Conservation (phyloP, 2,329 filamentous ascomycete genomes). For the Chaetomium strumarium region DNA sequence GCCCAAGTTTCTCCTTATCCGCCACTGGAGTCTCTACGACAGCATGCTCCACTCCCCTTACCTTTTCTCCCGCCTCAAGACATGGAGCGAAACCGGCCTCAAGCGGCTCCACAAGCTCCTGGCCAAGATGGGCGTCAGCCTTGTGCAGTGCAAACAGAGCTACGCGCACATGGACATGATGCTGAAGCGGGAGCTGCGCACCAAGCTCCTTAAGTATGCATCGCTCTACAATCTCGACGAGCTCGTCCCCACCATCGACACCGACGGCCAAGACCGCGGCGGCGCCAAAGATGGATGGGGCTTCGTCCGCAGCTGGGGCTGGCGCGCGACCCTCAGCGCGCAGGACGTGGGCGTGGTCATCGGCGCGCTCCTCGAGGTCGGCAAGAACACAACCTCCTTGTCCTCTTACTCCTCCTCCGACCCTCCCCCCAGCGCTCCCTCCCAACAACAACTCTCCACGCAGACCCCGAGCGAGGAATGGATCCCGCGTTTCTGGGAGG, state of each 20-base stretch:
- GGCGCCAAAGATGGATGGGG: slow-evolving; percentile 89
- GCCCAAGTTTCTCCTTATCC: slow-evolving; percentile 83
- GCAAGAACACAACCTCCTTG: slow-evolving; percentile 46
- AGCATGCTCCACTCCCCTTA: slow-evolving; percentile 98
- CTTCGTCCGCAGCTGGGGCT: slow-evolving; percentile 95
- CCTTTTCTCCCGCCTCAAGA: slow-evolving; percentile 82
- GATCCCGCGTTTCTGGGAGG: slow-evolving; percentile 63
- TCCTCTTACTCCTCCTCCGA: slow-evolving; percentile 5
- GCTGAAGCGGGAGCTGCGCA: slow-evolving; percentile 78
- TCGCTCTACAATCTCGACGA: slow-evolving; percentile 91
- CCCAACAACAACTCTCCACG: slow-evolving; percentile 37
- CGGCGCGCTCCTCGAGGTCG: slow-evolving; percentile 87
- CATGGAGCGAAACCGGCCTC: slow-evolving; percentile 85
- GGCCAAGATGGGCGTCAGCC: slow-evolving; percentile 95
- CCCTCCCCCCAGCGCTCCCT: slow-evolving; percentile 26
- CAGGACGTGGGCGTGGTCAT: slow-evolving; percentile 92
- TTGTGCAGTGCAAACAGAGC: slow-evolving; percentile 89
- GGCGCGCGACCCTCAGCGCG: slow-evolving; percentile 88
- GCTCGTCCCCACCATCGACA: slow-evolving; percentile 74
- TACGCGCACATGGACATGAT: slow-evolving; percentile 99
- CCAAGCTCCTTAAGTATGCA: slow-evolving; percentile 84
- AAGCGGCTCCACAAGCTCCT: slow-evolving; percentile 90
- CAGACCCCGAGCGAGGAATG: slow-evolving; percentile 53
- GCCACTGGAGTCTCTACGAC: slow-evolving; percentile 97
- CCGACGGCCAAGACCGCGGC: slow-evolving; percentile 61